Evolutionary conservation across 306 rosid species (phyloP), one percentile per base, ranked within the genome.

Genomic region (Begonia masoniana): DNA sequence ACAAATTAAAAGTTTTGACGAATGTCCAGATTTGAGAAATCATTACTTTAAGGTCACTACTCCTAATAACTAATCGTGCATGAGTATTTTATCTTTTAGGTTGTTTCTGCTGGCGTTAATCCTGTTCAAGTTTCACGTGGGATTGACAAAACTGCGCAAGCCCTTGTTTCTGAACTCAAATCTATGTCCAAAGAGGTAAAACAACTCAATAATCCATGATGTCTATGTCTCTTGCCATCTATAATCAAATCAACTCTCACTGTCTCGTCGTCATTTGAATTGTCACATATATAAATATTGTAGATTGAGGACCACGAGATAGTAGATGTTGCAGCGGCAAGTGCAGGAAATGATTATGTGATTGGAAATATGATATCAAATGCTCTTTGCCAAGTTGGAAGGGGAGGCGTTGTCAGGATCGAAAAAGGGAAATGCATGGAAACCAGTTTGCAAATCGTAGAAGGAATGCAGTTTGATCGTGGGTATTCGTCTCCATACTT

Each of bases 41-140:
- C 24, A 21, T 21, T 2, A 2, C 24, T 21, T 21, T 21, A 2
- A 21, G 24, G 24, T 21, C 24, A 21, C 24, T 21, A 2, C 24
- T n/a, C n/a, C n/a, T 21, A 21, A 49, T 23, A 11, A 59, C 47
- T 50, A 17, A 39, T 6, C 39, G 39, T 31, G 9, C 39, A 21
- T 21, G 39, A 31, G 39, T 31, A 47, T 46, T 58, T 17, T 19
- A 47, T 63, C 49, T 72, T 62, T 31, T 76, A 84, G 97, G 83
- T 89, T 72, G 78, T 78, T 76, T 81, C 95, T 41, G 81, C 91
- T 58, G 95, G 94, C 63, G 73, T 78, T 85, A 89, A 85, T 71
- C 97, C 97, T 56, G 65, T 85, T 62, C 97, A 89, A 78, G 71
- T 89, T 72, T 78, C 82, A 56, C 83, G 94, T 10, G 95, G 97